Base-by-base conservation (phyloP, 345 rosid species). In the Pistacia integerrima region DNA sequence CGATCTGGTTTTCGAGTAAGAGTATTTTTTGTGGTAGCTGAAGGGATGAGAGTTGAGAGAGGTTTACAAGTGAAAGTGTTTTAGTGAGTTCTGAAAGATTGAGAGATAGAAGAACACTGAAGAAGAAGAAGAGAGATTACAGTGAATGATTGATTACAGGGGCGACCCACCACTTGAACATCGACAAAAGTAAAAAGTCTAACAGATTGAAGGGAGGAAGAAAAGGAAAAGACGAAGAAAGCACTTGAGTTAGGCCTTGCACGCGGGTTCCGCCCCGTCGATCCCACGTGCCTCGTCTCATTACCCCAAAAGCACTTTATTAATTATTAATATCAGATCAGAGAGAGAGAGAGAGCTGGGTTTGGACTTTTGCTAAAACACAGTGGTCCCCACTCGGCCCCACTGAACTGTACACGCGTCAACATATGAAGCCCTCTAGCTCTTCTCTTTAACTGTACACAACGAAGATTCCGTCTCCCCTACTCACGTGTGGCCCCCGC, bases 401-500 rank as follows among this genome's bases (percentile, higher is more conserved):
- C 44, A 41, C 35, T 52, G 3, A 28, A 78, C 84, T 82, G 81
- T 84, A 80, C 81, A 82, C 81, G 87, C 82, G 85, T 84, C 84
- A 78, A 80, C 61, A 57, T 33, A 25, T 22, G 70, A 75, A 77
- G 12, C 44, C 38, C 44, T 10, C 22, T 36, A 22, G 25, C 30
- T 1, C 13, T 60, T n/a, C 35, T 13, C 64, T 28, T 36, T 28
- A 5, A 11, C 38, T 58, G 66, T 22, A 51, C 33, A 73, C 28
- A 4, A 76, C 57, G 77, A 85, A 87, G 85, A 87, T 86, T 87
- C 22, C 84, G 81, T 74, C 75, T 69, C 82, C 70, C 76, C 44
- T 59, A 25, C 66, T 22, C 35, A 33, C 28, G 20, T 35, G 77
- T 69, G 75, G 85, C 35, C 76, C 89, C 84, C 82, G 35, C 78